Percentiles rank a stretch among this genome's conserved stretches.
Conservation (phyloP, 768 basidiomycete species). For the Boletales sp. region DNA sequence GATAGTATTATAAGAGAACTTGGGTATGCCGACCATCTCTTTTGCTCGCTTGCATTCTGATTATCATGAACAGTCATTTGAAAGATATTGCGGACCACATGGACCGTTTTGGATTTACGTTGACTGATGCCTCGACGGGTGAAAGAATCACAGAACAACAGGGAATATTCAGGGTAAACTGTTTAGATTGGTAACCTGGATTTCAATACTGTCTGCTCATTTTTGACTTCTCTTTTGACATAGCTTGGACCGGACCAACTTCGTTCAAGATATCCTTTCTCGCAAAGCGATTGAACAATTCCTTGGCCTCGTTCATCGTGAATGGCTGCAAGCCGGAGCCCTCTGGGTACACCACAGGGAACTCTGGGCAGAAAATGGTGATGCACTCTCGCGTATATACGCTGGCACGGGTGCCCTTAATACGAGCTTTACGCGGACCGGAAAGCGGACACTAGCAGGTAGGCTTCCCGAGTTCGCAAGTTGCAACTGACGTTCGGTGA, state of each 20-base stretch:
- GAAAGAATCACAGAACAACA: slow-evolving; percentile 84
- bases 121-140: slow-evolving; percentile 63
- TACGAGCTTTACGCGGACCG: slow-evolving; percentile 92
- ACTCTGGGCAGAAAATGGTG: slow-evolving; percentile 96
- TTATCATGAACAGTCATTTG: slow-evolving; percentile 44
- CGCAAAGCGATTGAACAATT: slow-evolving; percentile 79
- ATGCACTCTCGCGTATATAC: slow-evolving; percentile 90
- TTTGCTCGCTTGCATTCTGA: slow-evolving; percentile 4
- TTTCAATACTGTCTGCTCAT: background rate
- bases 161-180: slow-evolving; percentile 93
- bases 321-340: slow-evolving; percentile 64
- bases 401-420: slow-evolving; percentile 93
- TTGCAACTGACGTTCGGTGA: background rate
- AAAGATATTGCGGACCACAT: slow-evolving; percentile 58
- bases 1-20: slow-evolving; percentile 80
- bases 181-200: slow-evolving; percentile 78
- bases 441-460: slow-evolving; percentile 91
- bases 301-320: slow-evolving; percentile 69
- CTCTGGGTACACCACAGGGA: slow-evolving; percentile 90
- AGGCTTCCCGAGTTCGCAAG: slow-evolving; percentile 8
- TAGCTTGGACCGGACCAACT: slow-evolving; percentile 96
- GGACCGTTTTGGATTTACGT: slow-evolving; percentile 83
- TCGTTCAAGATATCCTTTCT: slow-evolving; percentile 93
- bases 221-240: slow-evolving; percentile 6
- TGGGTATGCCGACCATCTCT: slow-evolving; percentile 36